phyloP scores from a whole-genome alignment of 345 rosid genomes.

The Raphanus raphanistrum region DNA sequence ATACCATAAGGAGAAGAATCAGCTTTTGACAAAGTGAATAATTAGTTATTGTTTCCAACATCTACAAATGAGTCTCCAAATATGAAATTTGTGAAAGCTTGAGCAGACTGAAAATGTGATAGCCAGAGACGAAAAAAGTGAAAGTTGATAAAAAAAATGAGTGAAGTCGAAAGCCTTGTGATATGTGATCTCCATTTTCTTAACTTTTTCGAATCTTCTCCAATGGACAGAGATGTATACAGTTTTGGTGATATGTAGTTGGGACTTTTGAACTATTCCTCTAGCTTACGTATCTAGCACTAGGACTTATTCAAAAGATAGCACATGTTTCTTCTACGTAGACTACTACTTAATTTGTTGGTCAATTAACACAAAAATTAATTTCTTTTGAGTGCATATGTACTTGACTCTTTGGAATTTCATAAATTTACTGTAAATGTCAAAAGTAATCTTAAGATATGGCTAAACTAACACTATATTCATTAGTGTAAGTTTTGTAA shows the following conservation, averaged over 20 bases:
- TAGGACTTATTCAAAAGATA: slow-evolving; percentile 27
- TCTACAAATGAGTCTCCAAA: slow-evolving; percentile 74
- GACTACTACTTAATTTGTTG: slow-evolving; percentile 5
- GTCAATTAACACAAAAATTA: background rate
- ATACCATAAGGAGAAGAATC: slow-evolving; percentile 55
- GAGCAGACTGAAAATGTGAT: background rate
- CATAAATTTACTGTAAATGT: background rate
- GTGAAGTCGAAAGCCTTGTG: background rate
- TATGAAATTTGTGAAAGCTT: slow-evolving; percentile 40
- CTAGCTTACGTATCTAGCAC: slow-evolving; percentile 16
- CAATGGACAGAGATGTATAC: slow-evolving; percentile 5
- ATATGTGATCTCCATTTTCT: slow-evolving; percentile 7
- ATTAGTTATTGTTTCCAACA: slow-evolving; percentile 60
- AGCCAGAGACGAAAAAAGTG: too few species aligned
- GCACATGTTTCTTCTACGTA: slow-evolving; percentile 31
- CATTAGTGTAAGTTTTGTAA: too few species aligned
- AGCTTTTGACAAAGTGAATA: slow-evolving; percentile 58
- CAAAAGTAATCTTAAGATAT: background rate
- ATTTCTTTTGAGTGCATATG: background rate
- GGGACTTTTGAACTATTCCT: slow-evolving; percentile 25
- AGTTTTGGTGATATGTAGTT: slow-evolving; percentile 13
- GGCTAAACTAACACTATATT: background rate
- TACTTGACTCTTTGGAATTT: background rate
- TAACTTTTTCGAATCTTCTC: background rate
- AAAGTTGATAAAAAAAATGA: background rate